Conservation (phyloP, 129 eudicot species). For the Solidago caesia region DNA sequence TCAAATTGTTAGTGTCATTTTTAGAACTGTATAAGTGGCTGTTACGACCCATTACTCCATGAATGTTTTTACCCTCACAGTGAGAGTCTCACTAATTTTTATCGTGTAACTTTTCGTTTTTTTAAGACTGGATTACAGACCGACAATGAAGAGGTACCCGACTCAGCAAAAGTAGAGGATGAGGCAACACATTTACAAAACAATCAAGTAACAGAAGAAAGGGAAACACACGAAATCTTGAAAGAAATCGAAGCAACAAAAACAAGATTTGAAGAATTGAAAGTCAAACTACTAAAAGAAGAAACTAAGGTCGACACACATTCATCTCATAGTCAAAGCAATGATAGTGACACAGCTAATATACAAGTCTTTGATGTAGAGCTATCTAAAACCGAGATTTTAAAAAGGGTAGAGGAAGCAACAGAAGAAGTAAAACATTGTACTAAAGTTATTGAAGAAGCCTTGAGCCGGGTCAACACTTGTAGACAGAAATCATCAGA, state of each 20-base stretch:
- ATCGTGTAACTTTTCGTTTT: not conserved
- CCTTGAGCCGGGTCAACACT: conserved; percentile 57
- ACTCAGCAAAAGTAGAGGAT: not conserved
- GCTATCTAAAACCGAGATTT: conserved; percentile 48
- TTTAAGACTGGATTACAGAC: not conserved
- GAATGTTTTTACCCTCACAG: not conserved
- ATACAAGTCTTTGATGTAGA: conserved; percentile 50
- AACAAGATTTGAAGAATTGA: conserved; percentile 24
- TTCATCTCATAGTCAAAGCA: conserved; percentile 1
- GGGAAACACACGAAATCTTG: conserved; percentile 18
- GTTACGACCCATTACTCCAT: not conserved
- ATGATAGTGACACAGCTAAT: not conserved
- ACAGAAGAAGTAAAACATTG: conserved; percentile 65
- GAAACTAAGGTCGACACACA: conserved; percentile 6
- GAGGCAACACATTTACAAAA: not conserved
- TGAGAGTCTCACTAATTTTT: not conserved
- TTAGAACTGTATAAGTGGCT: not conserved
- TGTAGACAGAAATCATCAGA: conserved; percentile 40
- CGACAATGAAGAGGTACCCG: not conserved
- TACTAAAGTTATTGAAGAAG: conserved; percentile 66
- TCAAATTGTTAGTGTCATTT: too few relatives aligned
- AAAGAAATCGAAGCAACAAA: conserved; percentile 24
- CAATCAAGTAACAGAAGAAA: not conserved
- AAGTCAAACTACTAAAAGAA: conserved; percentile 22
- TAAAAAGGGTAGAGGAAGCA: conserved; percentile 69